Conservation (phyloP, 768 basidiomycete genomes). For the Pisolithus orientalis region DNA sequence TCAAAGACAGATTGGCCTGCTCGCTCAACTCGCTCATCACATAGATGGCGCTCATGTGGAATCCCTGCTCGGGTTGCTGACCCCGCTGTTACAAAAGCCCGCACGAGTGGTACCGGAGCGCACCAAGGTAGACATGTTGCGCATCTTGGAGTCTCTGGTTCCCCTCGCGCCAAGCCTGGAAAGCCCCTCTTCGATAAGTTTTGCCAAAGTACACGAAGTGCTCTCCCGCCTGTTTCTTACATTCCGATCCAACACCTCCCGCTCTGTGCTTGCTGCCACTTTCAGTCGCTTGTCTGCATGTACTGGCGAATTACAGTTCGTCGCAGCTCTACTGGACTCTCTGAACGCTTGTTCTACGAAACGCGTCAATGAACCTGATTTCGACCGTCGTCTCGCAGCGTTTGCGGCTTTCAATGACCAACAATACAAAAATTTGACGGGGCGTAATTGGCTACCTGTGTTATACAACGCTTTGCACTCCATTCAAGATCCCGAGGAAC, state of each 20-base stretch:
- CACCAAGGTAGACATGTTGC: conserved; percentile 76
- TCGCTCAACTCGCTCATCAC: conserved; percentile 75
- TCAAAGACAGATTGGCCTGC: conserved; percentile 75
- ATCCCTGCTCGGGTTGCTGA: conserved; percentile 63
- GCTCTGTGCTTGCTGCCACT: conserved; percentile 60
- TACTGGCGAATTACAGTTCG: conserved; percentile 34
- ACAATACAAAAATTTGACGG: conserved; percentile 42
- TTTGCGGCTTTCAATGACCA: conserved; percentile 72
- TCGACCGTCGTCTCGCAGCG: conserved; percentile 74
- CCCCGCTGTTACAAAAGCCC: conserved; percentile 75
- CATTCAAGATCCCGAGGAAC: conserved; percentile 84
- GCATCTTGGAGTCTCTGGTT: conserved; percentile 60
- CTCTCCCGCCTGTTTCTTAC: conserved; percentile 74
- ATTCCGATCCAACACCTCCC: conserved; percentile 63
- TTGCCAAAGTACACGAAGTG: conserved; percentile 52
- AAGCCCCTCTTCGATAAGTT: conserved; percentile 37
- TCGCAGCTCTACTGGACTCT: conserved; percentile 53
- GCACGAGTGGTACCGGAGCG: conserved; percentile 75
- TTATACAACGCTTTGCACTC: conserved; percentile 79
- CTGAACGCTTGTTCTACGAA: conserved; percentile 84
- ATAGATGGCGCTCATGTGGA: conserved; percentile 69
- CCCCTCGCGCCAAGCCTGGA: conserved; percentile 59
- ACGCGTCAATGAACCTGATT: conserved; percentile 88
- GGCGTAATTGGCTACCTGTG: conserved; percentile 72
- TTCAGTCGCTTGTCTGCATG: conserved; percentile 47